These are phyloP conservation scores for Collybia nuda DNA, from an alignment of 768 basidiomycete genomes.

Conservation along the genomic window DNA sequence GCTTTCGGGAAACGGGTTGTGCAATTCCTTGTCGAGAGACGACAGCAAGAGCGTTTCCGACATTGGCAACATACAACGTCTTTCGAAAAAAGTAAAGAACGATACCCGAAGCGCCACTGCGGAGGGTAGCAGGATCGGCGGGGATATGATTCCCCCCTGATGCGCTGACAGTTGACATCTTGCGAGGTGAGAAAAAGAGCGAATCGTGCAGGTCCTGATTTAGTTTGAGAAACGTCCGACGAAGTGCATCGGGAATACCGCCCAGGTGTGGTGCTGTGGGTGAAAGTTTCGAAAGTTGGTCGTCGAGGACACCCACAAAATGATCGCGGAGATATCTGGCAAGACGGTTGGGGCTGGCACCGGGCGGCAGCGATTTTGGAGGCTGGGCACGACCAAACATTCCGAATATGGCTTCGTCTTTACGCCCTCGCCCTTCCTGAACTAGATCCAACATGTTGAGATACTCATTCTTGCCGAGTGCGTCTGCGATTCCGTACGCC, in stretches of 20 bases:
- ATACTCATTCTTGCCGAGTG: constrained; percentile 74
- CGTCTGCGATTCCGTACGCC: constrained; percentile 96
- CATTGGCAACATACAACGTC: constrained; percentile 87
- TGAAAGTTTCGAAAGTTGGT: constrained; percentile 50
- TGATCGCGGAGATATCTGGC: constrained; percentile 85
- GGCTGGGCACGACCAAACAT: constrained; percentile 86
- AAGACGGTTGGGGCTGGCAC: constrained; percentile 60
- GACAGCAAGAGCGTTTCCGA: constrained; percentile 85
- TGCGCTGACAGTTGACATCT: constrained; percentile 68
- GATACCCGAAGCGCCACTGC: constrained; percentile 80
- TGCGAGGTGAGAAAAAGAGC: constrained; percentile 57
- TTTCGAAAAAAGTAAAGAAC: constrained; percentile 82
- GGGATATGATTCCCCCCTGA: constrained; percentile 28
- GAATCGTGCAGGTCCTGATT: constrained; percentile 80
- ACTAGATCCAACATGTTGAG: constrained; percentile 93
- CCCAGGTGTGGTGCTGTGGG: constrained; percentile 44
- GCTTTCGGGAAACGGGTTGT: constrained; percentile 70
- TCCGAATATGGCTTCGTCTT: constrained; percentile 88
- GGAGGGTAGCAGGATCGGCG: constrained; percentile 50
- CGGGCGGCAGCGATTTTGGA: constrained; percentile 36
- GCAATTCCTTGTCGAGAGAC: constrained; percentile 78
- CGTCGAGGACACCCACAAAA: constrained; percentile 63
- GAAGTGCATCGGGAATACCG: constrained; percentile 70
- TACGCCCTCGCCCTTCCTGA: constrained; percentile 74
- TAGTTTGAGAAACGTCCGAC: constrained; percentile 84